Evolutionary conservation across 495 filamentous ascomycete genomes (phyloP), one percentile per base, ranked within the genome.

Genomic region (Polyplosphaeria fusca): DNA sequence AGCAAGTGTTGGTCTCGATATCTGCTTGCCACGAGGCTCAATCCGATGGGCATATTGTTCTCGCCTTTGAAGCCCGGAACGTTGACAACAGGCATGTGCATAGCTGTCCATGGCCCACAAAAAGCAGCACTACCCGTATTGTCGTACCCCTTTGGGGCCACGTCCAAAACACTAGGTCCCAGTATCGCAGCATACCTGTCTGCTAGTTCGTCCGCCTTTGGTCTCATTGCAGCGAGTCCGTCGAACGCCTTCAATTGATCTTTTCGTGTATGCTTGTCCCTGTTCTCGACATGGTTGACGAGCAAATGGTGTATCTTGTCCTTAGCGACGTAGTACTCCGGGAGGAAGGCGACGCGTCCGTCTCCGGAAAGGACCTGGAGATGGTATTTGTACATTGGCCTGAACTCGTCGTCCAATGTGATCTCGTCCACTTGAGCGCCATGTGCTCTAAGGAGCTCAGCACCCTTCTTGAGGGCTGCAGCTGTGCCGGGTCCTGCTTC

Each of bases 1-100:
- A 82, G 60, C 47, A 79, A 52, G 56, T 71, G 71, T 40, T 68
- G 60, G 59, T 82, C 79, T 25, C 56, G 60, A 61, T 76, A 80
- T 48, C 77, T 62, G 4, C 70, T 63, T 12, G 65, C 69, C 5
- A 79, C 71, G 12, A 77, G 56, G 0, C 75, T 76, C 40, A 80
- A 55, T 1, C 77, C 77, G 42, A 82, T 68, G 0, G 77, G 77
- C 72, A 80, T 68, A 3, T 71, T 74, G 43, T 76, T 71, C 37
- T 64, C 70, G 0, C 77, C 76, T 30, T 68, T 67, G 50, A 82
- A 79, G 0, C 75, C 79, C 1, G 76, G 76, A 4, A 80, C 58
- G 41, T 80, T 77, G 25, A 79, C 58, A 16, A 72, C 73, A 4
- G 79, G 77, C 5, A 72, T 73, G 40, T 79, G 77, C 12, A 79